A percentile compares a stretch with the other conserved stretches of the same genome.
These are phyloP conservation scores for Piper betle DNA, from an alignment of 164 flowering plant species.

Conservation along the genomic window DNA sequence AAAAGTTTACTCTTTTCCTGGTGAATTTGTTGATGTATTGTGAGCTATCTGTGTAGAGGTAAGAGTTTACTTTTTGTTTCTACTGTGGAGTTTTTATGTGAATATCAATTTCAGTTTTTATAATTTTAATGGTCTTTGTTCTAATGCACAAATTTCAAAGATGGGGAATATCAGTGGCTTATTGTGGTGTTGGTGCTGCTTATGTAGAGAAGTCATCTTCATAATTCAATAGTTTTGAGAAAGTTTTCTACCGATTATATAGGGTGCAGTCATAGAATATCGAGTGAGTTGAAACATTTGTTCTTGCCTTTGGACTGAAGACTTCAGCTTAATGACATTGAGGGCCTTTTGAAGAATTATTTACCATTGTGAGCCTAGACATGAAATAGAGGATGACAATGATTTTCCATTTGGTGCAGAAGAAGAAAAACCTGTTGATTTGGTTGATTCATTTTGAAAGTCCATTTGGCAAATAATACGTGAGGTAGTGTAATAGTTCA, in stretches of 20 bases:
- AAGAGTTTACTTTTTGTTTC: too few species aligned
- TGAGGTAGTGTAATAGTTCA: slow-evolving; percentile 31
- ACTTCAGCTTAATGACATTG: slow-evolving; percentile 57
- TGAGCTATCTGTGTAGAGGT: too few species aligned
- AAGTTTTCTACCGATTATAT: slow-evolving; percentile 28
- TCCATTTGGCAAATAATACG: slow-evolving; percentile 74
- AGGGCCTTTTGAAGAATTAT: slow-evolving; percentile 67
- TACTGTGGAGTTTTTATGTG: background rate
- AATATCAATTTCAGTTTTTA: too few species aligned
- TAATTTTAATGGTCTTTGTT: background rate
- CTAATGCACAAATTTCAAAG: slow-evolving; percentile 16
- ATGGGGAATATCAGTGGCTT: slow-evolving; percentile 40
- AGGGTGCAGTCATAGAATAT: slow-evolving; percentile 45
- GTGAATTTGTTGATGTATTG: too few species aligned
- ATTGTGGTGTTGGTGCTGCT: slow-evolving; percentile 62
- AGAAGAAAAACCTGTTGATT: slow-evolving; percentile 39
- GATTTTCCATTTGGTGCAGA: slow-evolving; percentile 44
- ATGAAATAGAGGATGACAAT: slow-evolving; percentile 48
- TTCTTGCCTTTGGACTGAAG: slow-evolving; percentile 62
- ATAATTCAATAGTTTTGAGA: slow-evolving; percentile 20
- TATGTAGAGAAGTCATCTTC: slow-evolving; percentile 40
- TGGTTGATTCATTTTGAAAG: slow-evolving; percentile 69
- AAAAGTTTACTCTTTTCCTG: too few species aligned
- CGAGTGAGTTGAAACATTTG: slow-evolving; percentile 57
- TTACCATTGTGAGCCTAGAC: slow-evolving; percentile 77